Evolutionary conservation across 805 yeast genomes (phyloP).

Genomic region (Peterozyma xylosa): DNA sequence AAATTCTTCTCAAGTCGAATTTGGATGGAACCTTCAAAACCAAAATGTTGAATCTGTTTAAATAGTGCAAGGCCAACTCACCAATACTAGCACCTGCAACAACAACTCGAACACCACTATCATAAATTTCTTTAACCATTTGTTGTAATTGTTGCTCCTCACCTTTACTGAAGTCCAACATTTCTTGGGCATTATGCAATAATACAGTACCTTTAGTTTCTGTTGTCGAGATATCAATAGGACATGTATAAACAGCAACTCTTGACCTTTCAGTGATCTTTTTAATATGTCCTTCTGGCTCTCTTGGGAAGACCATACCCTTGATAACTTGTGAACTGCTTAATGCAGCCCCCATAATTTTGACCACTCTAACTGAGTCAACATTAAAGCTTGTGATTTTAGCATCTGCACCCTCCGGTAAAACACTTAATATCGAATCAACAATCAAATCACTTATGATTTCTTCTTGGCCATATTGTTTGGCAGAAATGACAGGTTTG

Average conservation of each 20-base stretch:
- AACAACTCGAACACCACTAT: constrained; percentile 80
- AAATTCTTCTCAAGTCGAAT: constrained; percentile 87
- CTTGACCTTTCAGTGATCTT: constrained; percentile 55
- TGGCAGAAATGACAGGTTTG: constrained; percentile 84
- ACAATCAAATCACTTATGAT: constrained; percentile 68
- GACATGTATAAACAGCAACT: constrained; percentile 90
- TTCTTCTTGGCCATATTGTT: constrained; percentile 87
- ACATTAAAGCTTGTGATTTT: constrained; percentile 55
- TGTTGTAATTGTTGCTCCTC: constrained; percentile 91
- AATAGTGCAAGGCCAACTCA: constrained; percentile 86
- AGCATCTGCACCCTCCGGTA: constrained; percentile 55
- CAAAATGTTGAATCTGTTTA: constrained; percentile 78
- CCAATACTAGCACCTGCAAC: constrained; percentile 95
- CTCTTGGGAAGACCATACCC: constrained; percentile 98
- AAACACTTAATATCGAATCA: constrained; percentile 74
- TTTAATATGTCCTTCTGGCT: constrained; percentile 90
- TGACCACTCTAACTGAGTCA: constrained; percentile 91
- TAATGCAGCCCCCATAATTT: constrained; percentile 88
- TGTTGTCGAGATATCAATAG: constrained; percentile 91
- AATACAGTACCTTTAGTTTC: constrained; percentile 97
- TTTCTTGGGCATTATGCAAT: constrained; percentile 92
- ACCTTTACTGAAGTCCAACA: constrained; percentile 93
- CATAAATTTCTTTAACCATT: constrained; percentile 73
- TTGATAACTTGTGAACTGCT: constrained; percentile 70
- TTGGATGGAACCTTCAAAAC: constrained; percentile 89